Evolutionary conservation across 176 grass and related monocot genomes (phyloP), one percentile per base, ranked within the genome.

Genomic region (Cocos nucifera): DNA sequence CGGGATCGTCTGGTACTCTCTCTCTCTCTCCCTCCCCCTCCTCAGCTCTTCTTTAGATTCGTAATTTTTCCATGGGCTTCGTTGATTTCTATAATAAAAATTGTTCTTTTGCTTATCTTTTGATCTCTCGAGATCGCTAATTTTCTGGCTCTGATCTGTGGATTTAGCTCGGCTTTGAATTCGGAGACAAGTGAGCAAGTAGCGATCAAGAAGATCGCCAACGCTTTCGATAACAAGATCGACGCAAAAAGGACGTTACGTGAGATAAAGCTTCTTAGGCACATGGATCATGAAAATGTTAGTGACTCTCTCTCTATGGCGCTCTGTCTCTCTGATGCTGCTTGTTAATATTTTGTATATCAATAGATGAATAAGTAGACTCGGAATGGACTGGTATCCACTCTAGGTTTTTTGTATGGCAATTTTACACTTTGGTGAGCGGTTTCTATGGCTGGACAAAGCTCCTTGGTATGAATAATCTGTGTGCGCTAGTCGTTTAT

Each of bases 271-370:
- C 84, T 98, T 68, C 93, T 98, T 56, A 84, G 93, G 50, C 93
- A 98, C 79, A 83, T 98, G 93, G 87, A 98, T 75, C 93, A 98
- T 60, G 93, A 98, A 80, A 98, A 98, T 78, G 92, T 97, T 23
- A 72, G 78, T 73, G 57, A 32, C 61, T 60, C 63, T 16, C 12
- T 17, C 22, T 25, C 22, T 16, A 25, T 21, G 22, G 15, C 28
- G 54, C 48, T 61, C 17, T 12, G 18, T 35, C 15, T 24, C 4
- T 15, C 53, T 30, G 66, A 22, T 56, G 54, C 32, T 44, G 35
- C 35, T 12, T 44, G 35, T 10, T 44, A 12, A 44, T 44, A 44
- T 44, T 44, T 12, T 44, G 1, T 35, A 8, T 35, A 44, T 44
- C 5, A 4, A 28, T 28, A 28, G 4, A 0, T 28, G 4, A 28